Conservation (phyloP, 352 stramenopile genomes). For the Aphanomyces euteiches region DNA sequence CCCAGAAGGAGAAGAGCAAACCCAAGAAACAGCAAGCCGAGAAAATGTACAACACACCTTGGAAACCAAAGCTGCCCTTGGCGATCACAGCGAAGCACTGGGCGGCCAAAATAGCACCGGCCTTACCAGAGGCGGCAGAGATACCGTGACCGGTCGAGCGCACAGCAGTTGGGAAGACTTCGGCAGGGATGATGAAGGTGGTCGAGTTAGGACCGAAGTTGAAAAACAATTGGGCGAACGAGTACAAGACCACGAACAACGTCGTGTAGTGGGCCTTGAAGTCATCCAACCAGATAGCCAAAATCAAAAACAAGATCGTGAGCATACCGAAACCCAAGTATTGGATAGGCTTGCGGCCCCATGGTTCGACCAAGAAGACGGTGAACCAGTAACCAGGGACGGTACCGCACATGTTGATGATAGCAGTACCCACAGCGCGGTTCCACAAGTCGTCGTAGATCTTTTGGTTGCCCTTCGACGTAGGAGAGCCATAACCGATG, state of each 20-base stretch:
- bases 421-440: slow-evolving; percentile 41
- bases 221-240: slow-evolving; percentile 57
- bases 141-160: slow-evolving; percentile 83
- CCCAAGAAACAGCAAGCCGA: slow-evolving; percentile 46
- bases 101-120: slow-evolving; percentile 58
- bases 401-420: slow-evolving; percentile 49
- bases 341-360: slow-evolving; percentile 57
- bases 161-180: slow-evolving; percentile 72
- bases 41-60: slow-evolving; percentile 49
- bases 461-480: slow-evolving; percentile 40
- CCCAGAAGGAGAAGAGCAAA: slow-evolving; percentile 49
- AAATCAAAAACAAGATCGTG: slow-evolving; percentile 48
- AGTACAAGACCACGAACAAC: slow-evolving; percentile 50
- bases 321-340: slow-evolving; percentile 50
- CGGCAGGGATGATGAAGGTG: slow-evolving; percentile 83
- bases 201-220: slow-evolving; percentile 70
- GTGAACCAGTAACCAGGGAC: slow-evolving; percentile 68
- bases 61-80: slow-evolving; percentile 43
- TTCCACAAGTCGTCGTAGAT: slow-evolving; percentile 46
- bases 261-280: slow-evolving; percentile 40
- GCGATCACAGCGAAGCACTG: slow-evolving; percentile 48
- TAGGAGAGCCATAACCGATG: slow-evolving; percentile 38
- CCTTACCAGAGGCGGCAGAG: slow-evolving; percentile 65
- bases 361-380: slow-evolving; percentile 51
- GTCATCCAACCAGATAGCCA: slow-evolving; percentile 47